Percentiles rank a stretch among this genome's conserved stretches.
These are phyloP conservation scores for Fomitopsis serialis DNA, from an alignment of 768 basidiomycete species.

Conservation along the genomic window DNA sequence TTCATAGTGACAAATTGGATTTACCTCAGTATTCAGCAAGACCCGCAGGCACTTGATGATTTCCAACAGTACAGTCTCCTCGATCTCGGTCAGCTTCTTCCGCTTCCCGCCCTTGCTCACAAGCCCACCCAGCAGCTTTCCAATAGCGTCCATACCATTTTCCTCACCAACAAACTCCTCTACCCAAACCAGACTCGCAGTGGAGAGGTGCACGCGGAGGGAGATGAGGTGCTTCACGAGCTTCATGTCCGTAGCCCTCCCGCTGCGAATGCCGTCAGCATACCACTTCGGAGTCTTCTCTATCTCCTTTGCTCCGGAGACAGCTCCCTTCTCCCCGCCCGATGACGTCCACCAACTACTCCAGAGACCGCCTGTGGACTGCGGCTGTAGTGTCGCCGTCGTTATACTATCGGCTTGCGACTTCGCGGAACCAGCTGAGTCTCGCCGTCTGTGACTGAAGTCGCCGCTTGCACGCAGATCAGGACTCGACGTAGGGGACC, in stretches of 20 bases:
- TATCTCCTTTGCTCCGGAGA: slow-evolving; percentile 27
- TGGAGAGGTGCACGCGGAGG: slow-evolving; percentile 81
- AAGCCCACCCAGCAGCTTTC: slow-evolving; percentile 48
- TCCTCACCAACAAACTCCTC: slow-evolving; percentile 65
- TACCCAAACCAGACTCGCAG: slow-evolving; percentile 74
- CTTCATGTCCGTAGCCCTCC: slow-evolving; percentile 50
- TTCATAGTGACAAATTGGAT: neutral
- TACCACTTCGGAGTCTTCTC: slow-evolving; percentile 54
- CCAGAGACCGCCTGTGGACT: slow-evolving; percentile 74
- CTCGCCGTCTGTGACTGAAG: slow-evolving; percentile 21
- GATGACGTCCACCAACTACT: slow-evolving; percentile 72
- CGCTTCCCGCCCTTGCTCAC: slow-evolving; percentile 67
- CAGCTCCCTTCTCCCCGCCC: slow-evolving; percentile 42
- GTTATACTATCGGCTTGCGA: slow-evolving; percentile 23
- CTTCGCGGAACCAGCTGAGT: slow-evolving; percentile 20
- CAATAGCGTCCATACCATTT: slow-evolving; percentile 63
- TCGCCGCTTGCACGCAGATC: slow-evolving; percentile 35
- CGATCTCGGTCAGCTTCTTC: slow-evolving; percentile 54
- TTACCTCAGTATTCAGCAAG: slow-evolving; percentile 82
- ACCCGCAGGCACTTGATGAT: slow-evolving; percentile 76
- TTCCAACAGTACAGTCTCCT: slow-evolving; percentile 66
- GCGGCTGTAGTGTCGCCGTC: slow-evolving; percentile 45
- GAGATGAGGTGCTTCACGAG: slow-evolving; percentile 76
- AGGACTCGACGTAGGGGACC: slow-evolving; percentile 30
- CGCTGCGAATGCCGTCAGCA: slow-evolving; percentile 52